Conservation (phyloP, 306 rosid genomes). For the Delonix regia region DNA sequence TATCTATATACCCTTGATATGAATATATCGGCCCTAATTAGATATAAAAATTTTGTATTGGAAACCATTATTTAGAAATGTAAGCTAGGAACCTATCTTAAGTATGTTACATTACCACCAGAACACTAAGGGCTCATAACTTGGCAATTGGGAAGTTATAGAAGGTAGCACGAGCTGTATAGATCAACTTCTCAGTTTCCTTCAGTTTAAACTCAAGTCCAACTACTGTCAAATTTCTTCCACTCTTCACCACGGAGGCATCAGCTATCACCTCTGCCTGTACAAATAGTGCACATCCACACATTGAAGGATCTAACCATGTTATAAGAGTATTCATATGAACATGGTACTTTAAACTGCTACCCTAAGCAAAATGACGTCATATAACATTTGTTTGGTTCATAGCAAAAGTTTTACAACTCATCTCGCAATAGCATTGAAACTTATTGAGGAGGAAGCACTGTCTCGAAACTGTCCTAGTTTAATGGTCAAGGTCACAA, state of each 20-base stretch:
- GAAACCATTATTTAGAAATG: neutral
- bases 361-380: neutral
- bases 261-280: conserved; percentile 76
- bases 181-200: conserved; percentile 56
- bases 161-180: conserved; percentile 46
- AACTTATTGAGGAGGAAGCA: conserved; percentile 1
- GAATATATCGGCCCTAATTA: neutral
- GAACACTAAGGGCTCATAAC: conserved; percentile 34
- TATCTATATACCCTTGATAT: neutral
- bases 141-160: conserved; percentile 48
- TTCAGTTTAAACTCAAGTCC: conserved; percentile 60
- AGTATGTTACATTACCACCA: neutral
- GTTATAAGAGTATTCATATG: neutral
- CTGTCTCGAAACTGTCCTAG: neutral
- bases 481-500: too few species aligned
- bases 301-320: conserved; percentile 6
- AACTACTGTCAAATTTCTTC: conserved; percentile 74
- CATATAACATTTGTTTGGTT: neutral
- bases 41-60: neutral
- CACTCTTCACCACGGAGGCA: conserved; percentile 66
- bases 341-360: conserved; percentile 6
- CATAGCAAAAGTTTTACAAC: neutral
- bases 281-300: conserved; percentile 7
- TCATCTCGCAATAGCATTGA: conserved; percentile 20
- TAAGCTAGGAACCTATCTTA: neutral